Base-by-base conservation (phyloP, 2,329 filamentous ascomycete species). In the Exophiala xenobiotica region DNA sequence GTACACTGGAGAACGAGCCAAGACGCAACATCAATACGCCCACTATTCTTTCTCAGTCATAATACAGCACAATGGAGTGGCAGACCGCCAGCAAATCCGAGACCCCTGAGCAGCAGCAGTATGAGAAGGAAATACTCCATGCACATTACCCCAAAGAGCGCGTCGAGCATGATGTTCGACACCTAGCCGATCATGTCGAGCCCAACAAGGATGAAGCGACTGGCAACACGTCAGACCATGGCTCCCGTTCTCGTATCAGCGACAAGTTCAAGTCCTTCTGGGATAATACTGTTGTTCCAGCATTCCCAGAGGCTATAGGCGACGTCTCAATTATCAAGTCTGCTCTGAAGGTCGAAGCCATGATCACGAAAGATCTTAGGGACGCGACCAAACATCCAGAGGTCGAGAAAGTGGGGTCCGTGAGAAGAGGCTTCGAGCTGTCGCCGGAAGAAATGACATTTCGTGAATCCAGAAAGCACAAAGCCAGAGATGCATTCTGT, bases 251-350 rank as follows among this genome's bases (percentile, higher is more conserved):
- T 19, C 39, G 44, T 19, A 29, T 52, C 35, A 55, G 52, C 26
- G 33, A 42, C 22, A 55, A 52, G 40, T 38, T 55, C 38, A 49
- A 41, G 38, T 44, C 48, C n/a, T 55, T 55, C 48, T 55, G 53
- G 53, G 51, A 55, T 26, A 51, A 52, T 39, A 55, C 43, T 11
- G 33, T 55, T 44, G 53, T 55, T 6, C 53, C 53, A 7, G 49
- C 53, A 14, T 55, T 55, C 27, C 53, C 53, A 14, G 53, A 55
- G 40, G 53, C 53, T 14, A 33, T 55, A 14, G 53, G 42, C 11
- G 53, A 55, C 23, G 49, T 55, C 29, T 39, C 43, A 20, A 35
- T 55, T 24, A 49, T 55, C 44, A 55, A 51, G 19, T 31, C 46
- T 11, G 48, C 53, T 7, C 22, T 51, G 16, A 45, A 44, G n/a